These are phyloP conservation scores for Poa pratensis DNA, from an alignment of 176 grass and related monocot genomes.

Conservation along the genomic window DNA sequence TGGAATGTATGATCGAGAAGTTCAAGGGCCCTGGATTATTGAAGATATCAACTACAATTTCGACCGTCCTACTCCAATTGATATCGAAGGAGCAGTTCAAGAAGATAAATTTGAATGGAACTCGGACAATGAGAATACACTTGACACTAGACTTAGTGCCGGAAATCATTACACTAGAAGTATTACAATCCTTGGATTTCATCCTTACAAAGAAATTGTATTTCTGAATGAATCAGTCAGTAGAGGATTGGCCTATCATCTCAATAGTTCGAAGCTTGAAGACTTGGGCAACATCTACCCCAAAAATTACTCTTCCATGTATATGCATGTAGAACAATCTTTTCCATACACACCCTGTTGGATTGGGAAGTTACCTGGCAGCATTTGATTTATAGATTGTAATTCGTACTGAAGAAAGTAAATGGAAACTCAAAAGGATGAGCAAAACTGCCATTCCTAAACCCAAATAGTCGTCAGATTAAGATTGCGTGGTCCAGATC, in stretches of 20 bases:
- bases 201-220: not conserved
- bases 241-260: not conserved
- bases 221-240: not conserved
- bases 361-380: not conserved
- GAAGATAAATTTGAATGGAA: not conserved
- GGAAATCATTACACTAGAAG: not conserved
- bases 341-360: constrained; percentile 2
- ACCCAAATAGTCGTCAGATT: no score
- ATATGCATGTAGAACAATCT: not conserved
- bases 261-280: constrained; percentile 1
- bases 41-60: constrained; percentile 15
- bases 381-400: not conserved
- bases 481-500: no score
- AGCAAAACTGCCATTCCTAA: no score
- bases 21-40: not conserved
- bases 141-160: not conserved
- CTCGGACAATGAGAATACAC: constrained; percentile 8
- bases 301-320: not conserved
- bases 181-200: not conserved
- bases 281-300: constrained; percentile 1
- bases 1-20: not conserved
- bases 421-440: no score
- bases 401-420: no score
- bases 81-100: not conserved
- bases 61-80: not conserved